Evolutionary conservation across 192 early-diverging fungal species (phyloP).

Genomic region (Umbelopsis sp.): DNA sequence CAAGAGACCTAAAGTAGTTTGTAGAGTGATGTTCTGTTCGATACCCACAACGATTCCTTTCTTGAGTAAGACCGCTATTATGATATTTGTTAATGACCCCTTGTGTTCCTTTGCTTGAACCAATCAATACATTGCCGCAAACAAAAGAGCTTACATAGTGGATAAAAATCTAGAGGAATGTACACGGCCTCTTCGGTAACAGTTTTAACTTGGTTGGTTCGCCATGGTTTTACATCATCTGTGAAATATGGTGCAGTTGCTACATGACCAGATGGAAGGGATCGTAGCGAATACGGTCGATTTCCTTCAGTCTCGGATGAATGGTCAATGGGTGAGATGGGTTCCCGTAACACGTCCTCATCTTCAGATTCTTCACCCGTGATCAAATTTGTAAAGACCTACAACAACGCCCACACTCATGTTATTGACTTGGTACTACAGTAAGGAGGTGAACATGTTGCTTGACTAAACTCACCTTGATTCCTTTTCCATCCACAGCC

Average conservation of each 20-base stretch:
- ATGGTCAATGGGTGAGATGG: background rate
- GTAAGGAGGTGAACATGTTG: background rate
- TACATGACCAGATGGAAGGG: background rate
- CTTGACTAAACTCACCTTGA: constrained; percentile 53
- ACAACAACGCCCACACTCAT: constrained; percentile 4
- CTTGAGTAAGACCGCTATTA: constrained; percentile 68
- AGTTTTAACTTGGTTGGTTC: constrained; percentile 13
- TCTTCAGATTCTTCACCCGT: constrained; percentile 12
- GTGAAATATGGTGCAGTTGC: constrained; percentile 1
- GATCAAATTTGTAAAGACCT: constrained; percentile 36
- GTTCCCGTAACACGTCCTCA: background rate
- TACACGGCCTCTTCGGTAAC: constrained; percentile 42
- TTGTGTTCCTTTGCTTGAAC: background rate
- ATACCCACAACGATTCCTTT: constrained; percentile 77
- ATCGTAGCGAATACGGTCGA: background rate
- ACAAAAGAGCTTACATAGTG: constrained; percentile 57
- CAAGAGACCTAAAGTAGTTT: constrained; percentile 56
- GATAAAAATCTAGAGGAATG: constrained; percentile 76
- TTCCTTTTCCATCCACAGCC: constrained; percentile 64
- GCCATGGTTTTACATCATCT: constrained; percentile 24
- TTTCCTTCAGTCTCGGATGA: background rate
- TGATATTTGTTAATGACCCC: too few species aligned
- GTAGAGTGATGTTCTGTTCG: constrained; percentile 63
- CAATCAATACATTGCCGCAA: background rate
- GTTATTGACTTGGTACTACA: background rate